phyloP scores from a whole-genome alignment of 2,329 filamentous ascomycete genomes.

The Tolypocladium pustulatum region DNA sequence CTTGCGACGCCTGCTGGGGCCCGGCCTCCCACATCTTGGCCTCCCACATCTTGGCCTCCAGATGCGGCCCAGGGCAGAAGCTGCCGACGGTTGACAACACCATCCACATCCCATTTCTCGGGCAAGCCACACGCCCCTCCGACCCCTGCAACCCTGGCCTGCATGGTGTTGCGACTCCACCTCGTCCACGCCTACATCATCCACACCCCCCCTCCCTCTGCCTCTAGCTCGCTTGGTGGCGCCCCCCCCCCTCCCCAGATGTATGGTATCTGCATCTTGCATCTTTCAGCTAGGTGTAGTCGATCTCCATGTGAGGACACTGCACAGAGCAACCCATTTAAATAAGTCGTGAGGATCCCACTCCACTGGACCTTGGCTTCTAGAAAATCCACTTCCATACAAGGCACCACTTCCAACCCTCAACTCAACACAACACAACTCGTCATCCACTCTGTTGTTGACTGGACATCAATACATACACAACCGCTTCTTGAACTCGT shows the following conservation, averaged over 20 bases:
- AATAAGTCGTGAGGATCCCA: constrained; percentile 2
- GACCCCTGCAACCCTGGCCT: neutral
- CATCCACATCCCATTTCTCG: neutral
- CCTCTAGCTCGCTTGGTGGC: neutral
- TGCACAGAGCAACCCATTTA: neutral
- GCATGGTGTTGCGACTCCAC: neutral
- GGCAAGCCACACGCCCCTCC: neutral
- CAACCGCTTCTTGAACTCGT: neutral
- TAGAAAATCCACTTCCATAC: constrained; percentile 1
- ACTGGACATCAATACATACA: neutral
- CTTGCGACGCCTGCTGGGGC: neutral
- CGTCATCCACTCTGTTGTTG: neutral
- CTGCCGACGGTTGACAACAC: neutral
- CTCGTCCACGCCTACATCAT: neutral
- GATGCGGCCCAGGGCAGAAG: neutral
- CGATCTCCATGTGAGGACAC: neutral
- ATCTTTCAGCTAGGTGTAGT: neutral
- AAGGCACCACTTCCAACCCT: neutral
- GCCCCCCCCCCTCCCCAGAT: neutral
- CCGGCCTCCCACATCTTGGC: neutral
- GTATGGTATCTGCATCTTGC: neutral
- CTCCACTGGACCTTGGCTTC: constrained; percentile 2
- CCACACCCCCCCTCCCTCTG: neutral
- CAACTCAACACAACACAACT: neutral
- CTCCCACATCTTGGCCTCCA: neutral